Percentiles rank a stretch among this genome's conserved stretches.
Evolutionary conservation across 2,329 filamentous ascomycete genomes (phyloP).

Genomic region (Pseudocercospora pini-densiflorae): DNA sequence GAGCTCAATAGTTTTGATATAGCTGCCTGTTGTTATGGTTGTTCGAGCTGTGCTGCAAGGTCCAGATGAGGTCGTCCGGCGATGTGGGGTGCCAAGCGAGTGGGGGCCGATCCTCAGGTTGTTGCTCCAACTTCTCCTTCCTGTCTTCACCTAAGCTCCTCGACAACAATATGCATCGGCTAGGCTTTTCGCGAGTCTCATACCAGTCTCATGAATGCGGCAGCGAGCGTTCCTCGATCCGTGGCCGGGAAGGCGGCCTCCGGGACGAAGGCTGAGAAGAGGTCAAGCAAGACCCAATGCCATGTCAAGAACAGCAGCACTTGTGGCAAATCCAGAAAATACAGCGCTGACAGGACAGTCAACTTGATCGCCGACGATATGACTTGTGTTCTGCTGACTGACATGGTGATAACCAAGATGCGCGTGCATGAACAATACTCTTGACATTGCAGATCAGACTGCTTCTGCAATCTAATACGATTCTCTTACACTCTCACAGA

Average conservation of each 20-base stretch:
- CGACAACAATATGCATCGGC: background rate
- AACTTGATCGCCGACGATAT: background rate
- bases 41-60: background rate
- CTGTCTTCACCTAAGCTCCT: background rate
- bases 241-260: background rate
- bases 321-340: background rate
- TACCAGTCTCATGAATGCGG: background rate
- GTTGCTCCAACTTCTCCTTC: background rate
- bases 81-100: slow-evolving; percentile 3
- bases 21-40: background rate
- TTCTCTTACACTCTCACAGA: background rate
- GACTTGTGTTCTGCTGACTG: background rate
- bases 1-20: background rate
- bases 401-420: too few species aligned
- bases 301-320: background rate
- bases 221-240: background rate
- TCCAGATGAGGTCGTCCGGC: background rate
- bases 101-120: background rate
- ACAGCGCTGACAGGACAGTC: background rate
- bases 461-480: background rate
- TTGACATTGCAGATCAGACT: background rate
- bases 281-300: background rate
- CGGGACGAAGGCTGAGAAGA: background rate
- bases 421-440: background rate
- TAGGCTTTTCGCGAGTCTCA: background rate